Evolutionary conservation across 2,329 filamentous ascomycete genomes (phyloP).

Genomic region (Biscogniauxia marginata): DNA sequence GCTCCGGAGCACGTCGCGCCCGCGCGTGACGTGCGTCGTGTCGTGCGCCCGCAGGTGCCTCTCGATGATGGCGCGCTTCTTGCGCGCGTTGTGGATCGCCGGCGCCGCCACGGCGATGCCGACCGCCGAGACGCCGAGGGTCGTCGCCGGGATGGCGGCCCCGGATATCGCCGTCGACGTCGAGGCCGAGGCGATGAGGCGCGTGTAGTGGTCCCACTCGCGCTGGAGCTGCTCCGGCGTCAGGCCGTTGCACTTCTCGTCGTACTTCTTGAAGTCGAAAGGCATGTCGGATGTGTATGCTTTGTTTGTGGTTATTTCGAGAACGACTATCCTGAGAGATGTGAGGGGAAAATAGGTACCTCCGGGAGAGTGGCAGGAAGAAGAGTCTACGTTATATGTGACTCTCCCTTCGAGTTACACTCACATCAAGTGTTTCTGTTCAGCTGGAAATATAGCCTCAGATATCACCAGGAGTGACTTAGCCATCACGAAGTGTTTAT

Average conservation of each 20-base stretch:
- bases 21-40: constrained; percentile 38
- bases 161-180: constrained; percentile 41
- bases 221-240: constrained; percentile 38
- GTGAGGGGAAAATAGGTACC: too few relatives aligned
- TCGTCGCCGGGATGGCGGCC: constrained; percentile 39
- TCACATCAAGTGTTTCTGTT: not conserved
- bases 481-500: not conserved
- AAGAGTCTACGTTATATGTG: too few relatives aligned
- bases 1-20: constrained; percentile 40
- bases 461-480: not conserved
- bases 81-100: constrained; percentile 41
- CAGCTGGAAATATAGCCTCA: not conserved
- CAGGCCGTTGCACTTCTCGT: constrained; percentile 38
- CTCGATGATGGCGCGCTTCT: constrained; percentile 42
- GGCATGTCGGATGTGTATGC: constrained; percentile 1
- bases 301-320: not conserved
- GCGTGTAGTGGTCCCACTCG: constrained; percentile 44
- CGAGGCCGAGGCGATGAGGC: constrained; percentile 39
- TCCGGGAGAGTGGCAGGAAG: not conserved
- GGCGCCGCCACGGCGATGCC: constrained; percentile 40
- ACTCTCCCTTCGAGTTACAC: not conserved
- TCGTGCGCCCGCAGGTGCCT: constrained; percentile 35
- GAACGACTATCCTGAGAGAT: too few relatives aligned
- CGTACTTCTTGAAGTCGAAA: constrained; percentile 37
- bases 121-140: constrained; percentile 38